phyloP scores from a whole-genome alignment of 306 rosid genomes.

The Casuarina equisetifolia region DNA sequence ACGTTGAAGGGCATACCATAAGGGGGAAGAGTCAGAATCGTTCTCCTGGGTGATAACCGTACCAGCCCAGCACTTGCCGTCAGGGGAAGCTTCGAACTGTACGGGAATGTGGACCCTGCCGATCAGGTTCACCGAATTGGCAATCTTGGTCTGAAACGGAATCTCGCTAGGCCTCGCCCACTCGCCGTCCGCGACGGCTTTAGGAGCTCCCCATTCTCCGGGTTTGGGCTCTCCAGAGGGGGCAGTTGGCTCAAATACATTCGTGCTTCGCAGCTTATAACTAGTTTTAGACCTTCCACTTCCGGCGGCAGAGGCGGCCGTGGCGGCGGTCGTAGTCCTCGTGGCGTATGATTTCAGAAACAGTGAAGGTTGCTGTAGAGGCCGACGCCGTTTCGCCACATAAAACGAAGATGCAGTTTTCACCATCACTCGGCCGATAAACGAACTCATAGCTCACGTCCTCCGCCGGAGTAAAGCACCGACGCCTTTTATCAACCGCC shows the following conservation, averaged over 20 bases:
- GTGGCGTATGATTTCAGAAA: constrained; percentile 11
- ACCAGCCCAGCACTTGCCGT: constrained; percentile 50
- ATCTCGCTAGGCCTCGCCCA: constrained; percentile 37
- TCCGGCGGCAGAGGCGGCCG: constrained; percentile 1
- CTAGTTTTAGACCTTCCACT: neutral
- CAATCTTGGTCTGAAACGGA: constrained; percentile 61
- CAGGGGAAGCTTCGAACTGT: constrained; percentile 36
- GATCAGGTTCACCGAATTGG: constrained; percentile 54
- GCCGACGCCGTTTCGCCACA: constrained; percentile 1
- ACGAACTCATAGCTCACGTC: neutral
- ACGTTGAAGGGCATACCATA: constrained; percentile 28
- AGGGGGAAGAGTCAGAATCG: constrained; percentile 19
- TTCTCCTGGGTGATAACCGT: constrained; percentile 39
- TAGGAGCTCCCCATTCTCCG: neutral
- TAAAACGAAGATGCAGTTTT: neutral
- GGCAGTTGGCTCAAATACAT: neutral
- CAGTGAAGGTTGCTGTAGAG: neutral
- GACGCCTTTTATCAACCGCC: too few relatives aligned
- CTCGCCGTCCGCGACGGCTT: neutral
- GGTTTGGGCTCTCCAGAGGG: neutral
- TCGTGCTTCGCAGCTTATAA: neutral
- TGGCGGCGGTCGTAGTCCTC: neutral
- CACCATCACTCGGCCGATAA: neutral
- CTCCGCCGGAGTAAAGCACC: neutral
- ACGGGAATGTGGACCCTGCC: constrained; percentile 48